phyloP scores from a whole-genome alignment of 1,139 yeast genomes.

The Suhomyces yuchorum region DNA sequence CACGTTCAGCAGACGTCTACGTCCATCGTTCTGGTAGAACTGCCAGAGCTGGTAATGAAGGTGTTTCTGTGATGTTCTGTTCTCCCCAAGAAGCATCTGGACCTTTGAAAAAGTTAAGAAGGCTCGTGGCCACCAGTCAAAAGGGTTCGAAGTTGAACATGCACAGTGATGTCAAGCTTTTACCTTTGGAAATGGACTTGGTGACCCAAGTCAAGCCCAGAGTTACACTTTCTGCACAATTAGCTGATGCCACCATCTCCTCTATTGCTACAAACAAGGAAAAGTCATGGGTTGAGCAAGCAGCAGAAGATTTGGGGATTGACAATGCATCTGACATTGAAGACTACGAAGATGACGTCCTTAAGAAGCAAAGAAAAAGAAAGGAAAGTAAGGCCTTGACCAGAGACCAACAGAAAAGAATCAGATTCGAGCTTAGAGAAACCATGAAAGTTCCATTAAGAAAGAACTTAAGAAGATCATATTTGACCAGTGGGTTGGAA shows the following conservation, averaged over 20 bases:
- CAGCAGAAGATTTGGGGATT: conserved; percentile 91
- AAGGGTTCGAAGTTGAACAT: conserved; percentile 28
- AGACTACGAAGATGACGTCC: conserved; percentile 60
- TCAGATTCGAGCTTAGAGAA: conserved; percentile 58
- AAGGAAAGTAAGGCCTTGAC: conserved; percentile 57
- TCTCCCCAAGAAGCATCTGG: conserved; percentile 94
- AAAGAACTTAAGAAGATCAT: conserved; percentile 69
- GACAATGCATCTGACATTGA: conserved; percentile 65
- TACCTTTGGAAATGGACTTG: conserved; percentile 79
- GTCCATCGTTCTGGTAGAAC: conserved; percentile 98
- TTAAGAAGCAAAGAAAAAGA: conserved; percentile 64
- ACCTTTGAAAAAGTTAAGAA: conserved; percentile 75
- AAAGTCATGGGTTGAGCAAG: conserved; percentile 79
- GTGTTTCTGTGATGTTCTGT: conserved; percentile 90
- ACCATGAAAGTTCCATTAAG: conserved; percentile 62
- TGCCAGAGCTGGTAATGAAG: conserved; percentile 92
- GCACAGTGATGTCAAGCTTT: conserved; percentile 62
- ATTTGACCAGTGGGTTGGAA: conserved; percentile 80
- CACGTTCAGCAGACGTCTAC: conserved; percentile 91
- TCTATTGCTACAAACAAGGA: conserved; percentile 67
- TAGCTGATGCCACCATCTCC: conserved; percentile 72
- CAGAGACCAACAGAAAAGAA: conserved; percentile 49
- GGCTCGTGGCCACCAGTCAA: conserved; percentile 49
- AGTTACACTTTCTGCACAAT: conserved; percentile 63
- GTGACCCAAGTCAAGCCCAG: conserved; percentile 71